Conservation (phyloP, 164 flowering plant species). For the Liriodendron chinense region DNA sequence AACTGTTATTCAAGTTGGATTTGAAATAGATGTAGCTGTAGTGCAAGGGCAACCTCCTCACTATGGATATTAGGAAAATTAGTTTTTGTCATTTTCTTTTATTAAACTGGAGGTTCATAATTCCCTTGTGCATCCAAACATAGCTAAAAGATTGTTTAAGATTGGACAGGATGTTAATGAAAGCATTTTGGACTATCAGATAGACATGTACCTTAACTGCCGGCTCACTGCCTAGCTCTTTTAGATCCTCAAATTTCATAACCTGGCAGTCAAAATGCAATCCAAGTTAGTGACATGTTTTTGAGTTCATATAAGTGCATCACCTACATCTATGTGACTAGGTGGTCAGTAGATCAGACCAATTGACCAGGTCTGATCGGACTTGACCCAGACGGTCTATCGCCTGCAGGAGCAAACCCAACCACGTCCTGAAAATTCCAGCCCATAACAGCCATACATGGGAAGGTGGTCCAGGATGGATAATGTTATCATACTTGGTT, state of each 20-base stretch:
- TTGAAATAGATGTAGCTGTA: too few species aligned
- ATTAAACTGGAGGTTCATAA: too few species aligned
- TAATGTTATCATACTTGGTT: neutral
- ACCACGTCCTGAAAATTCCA: neutral
- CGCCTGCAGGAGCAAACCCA: neutral
- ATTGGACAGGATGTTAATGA: neutral
- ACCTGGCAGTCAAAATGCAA: conserved; percentile 42
- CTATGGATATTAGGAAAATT: too few species aligned
- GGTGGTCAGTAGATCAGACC: too few species aligned
- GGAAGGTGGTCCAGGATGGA: neutral
- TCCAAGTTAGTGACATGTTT: neutral
- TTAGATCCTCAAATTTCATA: conserved; percentile 97
- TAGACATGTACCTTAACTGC: conserved; percentile 79
- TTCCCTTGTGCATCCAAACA: neutral
- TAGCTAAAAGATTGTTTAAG: neutral
- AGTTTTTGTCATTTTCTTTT: too few species aligned
- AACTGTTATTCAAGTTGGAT: too few species aligned
- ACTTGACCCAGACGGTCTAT: neutral
- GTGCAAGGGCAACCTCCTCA: too few species aligned
- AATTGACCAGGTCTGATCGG: too few species aligned
- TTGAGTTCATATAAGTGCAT: neutral
- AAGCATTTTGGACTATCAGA: neutral
- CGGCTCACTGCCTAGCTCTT: conserved; percentile 79
- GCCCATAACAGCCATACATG: neutral
- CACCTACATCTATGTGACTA: too few species aligned